These are phyloP conservation scores for Cladosporium halotolerans DNA, from an alignment of 2,329 filamentous ascomycete genomes.

Conservation along the genomic window DNA sequence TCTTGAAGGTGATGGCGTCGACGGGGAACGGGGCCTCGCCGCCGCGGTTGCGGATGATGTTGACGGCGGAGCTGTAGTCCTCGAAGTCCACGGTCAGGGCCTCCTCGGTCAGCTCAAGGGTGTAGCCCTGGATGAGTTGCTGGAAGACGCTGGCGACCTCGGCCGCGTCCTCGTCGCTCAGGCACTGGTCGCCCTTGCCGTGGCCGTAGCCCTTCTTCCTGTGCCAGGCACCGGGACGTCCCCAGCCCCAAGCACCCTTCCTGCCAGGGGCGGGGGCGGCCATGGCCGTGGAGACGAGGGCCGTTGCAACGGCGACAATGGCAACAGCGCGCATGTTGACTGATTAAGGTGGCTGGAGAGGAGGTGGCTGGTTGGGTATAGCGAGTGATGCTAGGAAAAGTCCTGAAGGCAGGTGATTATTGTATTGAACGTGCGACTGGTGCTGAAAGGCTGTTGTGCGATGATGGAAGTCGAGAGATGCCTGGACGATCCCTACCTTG, in stretches of 20 bases:
- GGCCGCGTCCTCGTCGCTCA: conserved; percentile 20
- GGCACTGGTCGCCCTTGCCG: conserved; percentile 16
- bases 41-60: conserved; percentile 27
- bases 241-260: conserved; percentile 18
- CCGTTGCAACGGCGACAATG: conserved; percentile 17
- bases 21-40: conserved; percentile 21
- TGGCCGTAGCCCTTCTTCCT: conserved; percentile 14
- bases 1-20: conserved; percentile 22
- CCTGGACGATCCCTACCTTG: conserved; percentile 7
- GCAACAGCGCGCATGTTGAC: conserved; percentile 19
- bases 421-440: background rate
- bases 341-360: background rate
- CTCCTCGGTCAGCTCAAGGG: conserved; percentile 22
- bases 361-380: background rate
- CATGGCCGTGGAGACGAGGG: conserved; percentile 14
- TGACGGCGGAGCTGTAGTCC: conserved; percentile 27
- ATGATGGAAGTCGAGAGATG: conserved; percentile 1
- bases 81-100: conserved; percentile 26
- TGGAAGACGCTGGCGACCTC: conserved; percentile 25
- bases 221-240: conserved; percentile 9
- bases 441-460: conserved; percentile 7
- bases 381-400: conserved; percentile 7
- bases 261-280: conserved; percentile 5
- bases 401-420: background rate
- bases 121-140: conserved; percentile 27